These are phyloP conservation scores for Penicillium bovifimosum DNA, from an alignment of 495 filamentous ascomycete species.

Conservation along the genomic window DNA sequence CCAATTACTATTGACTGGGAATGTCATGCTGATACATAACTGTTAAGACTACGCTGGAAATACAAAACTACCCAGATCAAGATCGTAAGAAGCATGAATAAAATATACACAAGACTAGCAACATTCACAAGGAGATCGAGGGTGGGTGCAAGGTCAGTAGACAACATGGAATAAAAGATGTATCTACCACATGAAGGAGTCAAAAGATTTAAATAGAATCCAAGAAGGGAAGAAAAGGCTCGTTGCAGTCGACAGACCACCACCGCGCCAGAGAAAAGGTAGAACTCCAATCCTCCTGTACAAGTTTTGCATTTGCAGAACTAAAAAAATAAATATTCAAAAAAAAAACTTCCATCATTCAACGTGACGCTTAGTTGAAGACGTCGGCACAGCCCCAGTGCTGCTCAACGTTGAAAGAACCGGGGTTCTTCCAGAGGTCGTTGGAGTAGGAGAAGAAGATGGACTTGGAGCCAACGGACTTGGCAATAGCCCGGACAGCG, in stretches of 20 bases:
- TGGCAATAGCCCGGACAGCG: conserved; percentile 64
- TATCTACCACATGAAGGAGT: conserved; percentile 33
- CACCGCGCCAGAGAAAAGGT: conserved; percentile 15
- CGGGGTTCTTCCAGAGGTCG: conserved; percentile 76
- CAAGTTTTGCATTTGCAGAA: conserved; percentile 25
- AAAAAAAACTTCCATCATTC: conserved; percentile 13
- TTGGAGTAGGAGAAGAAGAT: conserved; percentile 77
- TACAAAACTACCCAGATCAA: conserved; percentile 4
- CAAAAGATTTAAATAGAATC: conserved; percentile 28
- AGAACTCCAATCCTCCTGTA: conserved; percentile 31
- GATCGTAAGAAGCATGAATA: conserved; percentile 24
- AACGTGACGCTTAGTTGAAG: conserved; percentile 36
- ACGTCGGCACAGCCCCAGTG: conserved; percentile 62
- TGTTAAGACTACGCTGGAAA: too few relatives aligned
- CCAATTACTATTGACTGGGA: neutral
- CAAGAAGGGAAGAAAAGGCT: conserved; percentile 12
- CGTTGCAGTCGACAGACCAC: neutral
- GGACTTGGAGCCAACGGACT: conserved; percentile 50
- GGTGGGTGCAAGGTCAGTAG: conserved; percentile 30
- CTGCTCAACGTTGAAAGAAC: conserved; percentile 69
- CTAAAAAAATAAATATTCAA: conserved; percentile 13
- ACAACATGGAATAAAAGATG: conserved; percentile 34
- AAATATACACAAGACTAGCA: conserved; percentile 26
- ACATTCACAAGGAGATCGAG: conserved; percentile 24
- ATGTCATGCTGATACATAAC: too few relatives aligned